Conservation (phyloP, 345 rosid genomes). For the Cochlearia excelsa region DNA sequence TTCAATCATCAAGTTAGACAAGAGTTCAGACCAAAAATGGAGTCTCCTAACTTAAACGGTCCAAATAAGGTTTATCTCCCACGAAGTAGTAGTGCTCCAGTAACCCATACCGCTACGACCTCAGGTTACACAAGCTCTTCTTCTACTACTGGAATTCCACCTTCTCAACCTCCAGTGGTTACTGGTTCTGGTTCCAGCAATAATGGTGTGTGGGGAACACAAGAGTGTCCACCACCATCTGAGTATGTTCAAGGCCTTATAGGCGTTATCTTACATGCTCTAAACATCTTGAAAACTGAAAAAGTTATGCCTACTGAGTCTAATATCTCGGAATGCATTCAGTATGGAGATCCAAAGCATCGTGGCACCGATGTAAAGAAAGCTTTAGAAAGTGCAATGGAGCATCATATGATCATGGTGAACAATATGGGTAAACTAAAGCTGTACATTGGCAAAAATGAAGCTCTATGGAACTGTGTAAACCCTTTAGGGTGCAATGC, state of each 20-base stretch:
- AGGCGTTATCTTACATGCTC: constrained; percentile 70
- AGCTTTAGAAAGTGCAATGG: constrained; percentile 67
- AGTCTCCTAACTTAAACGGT: constrained; percentile 32
- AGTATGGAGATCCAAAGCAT: constrained; percentile 65
- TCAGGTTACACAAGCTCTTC: constrained; percentile 16
- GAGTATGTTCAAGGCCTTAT: constrained; percentile 77
- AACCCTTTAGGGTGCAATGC: constrained; percentile 65
- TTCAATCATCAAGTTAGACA: constrained; percentile 40
- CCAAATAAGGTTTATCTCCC: constrained; percentile 35
- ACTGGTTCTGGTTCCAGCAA: constrained; percentile 30
- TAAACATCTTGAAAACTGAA: constrained; percentile 68
- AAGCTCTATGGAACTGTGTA: constrained; percentile 72
- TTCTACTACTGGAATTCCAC: constrained; percentile 31
- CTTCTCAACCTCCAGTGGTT: constrained; percentile 29
- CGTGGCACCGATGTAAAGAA: constrained; percentile 54
- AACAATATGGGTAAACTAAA: constrained; percentile 50
- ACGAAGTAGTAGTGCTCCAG: constrained; percentile 23
- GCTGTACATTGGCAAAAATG: constrained; percentile 63
- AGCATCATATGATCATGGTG: constrained; percentile 61
- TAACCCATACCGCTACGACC: constrained; percentile 13
- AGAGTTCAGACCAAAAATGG: constrained; percentile 39
- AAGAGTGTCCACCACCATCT: constrained; percentile 52
- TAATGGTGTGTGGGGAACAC: constrained; percentile 50
- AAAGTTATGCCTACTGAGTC: constrained; percentile 68
- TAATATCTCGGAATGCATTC: constrained; percentile 72